These are phyloP conservation scores for Emmonsiellopsis sp. DNA, from an alignment of 2,329 filamentous ascomycete species.

Conservation along the genomic window DNA sequence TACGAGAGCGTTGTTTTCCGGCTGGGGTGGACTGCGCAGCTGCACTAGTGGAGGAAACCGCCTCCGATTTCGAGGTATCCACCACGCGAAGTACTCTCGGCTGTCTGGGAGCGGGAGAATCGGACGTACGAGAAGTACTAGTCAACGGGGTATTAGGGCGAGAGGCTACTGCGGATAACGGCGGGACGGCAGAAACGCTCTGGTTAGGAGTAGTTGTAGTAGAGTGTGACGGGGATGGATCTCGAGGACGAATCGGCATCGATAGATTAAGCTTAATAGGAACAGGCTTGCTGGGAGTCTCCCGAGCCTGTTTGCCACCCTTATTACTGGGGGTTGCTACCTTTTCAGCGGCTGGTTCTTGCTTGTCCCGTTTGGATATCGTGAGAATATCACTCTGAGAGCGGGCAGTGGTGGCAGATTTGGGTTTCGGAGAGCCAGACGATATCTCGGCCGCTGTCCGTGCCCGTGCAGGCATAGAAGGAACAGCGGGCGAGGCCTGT, in stretches of 20 bases:
- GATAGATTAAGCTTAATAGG: slow-evolving; percentile 27
- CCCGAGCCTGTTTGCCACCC: not conserved
- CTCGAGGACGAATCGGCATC: slow-evolving; percentile 10
- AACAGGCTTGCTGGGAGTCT: slow-evolving; percentile 18
- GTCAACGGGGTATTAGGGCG: slow-evolving; percentile 41
- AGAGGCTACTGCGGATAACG: slow-evolving; percentile 27
- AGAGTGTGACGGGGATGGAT: slow-evolving; percentile 12
- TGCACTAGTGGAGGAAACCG: slow-evolving; percentile 13
- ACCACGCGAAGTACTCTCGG: slow-evolving; percentile 48
- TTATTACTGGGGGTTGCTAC: not conserved
- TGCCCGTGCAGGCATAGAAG: slow-evolving; percentile 14
- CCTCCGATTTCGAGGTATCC: slow-evolving; percentile 46
- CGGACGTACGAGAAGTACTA: slow-evolving; percentile 26
- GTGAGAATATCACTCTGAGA: slow-evolving; percentile 10
- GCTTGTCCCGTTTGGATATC: not conserved
- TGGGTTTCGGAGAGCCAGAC: slow-evolving; percentile 32
- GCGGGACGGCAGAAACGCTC: slow-evolving; percentile 11
- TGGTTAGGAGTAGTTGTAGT: slow-evolving; percentile 15
- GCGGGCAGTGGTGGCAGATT: slow-evolving; percentile 12
- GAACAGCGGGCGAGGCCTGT: slow-evolving; percentile 13
- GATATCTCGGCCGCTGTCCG: slow-evolving; percentile 30
- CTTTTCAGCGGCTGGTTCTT: not conserved
- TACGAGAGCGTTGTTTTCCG: slow-evolving; percentile 23
- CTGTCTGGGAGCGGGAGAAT: slow-evolving; percentile 29
- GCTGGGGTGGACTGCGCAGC: slow-evolving; percentile 22